Evolutionary conservation across 805 yeast genomes (phyloP), one percentile per base, ranked within the genome.

Genomic region (Jamesozyma hellenica): DNA sequence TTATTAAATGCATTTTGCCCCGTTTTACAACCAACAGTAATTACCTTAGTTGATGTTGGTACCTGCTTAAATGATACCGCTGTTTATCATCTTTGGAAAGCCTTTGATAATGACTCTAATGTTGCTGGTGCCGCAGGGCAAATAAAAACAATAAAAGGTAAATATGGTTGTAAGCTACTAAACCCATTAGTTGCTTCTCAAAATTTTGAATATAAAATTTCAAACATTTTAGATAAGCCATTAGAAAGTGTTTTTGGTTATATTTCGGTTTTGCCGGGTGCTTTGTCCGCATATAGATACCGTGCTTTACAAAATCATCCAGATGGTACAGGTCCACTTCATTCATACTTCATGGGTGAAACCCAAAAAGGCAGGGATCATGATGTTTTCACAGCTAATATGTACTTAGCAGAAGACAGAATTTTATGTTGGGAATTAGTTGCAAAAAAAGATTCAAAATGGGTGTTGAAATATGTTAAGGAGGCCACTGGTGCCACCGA

Each of bases 61-160:
- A 92, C 99, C 0, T 77, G 81, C 52, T 94, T 97, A n/a, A 87
- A 86, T 47, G 73, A 75, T 35, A 78, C 82, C 39, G 90, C 97
- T 0, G 68, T 90, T 19, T 94, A 92, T 55, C 92, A 90, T 51
- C 67, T 92, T 43, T 92, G 99, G 99, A 92, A 92, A 61, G 94
- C 96, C 0, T 92, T 92, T 61, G 98, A 92, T 60, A 73, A 78
- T 50, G 96, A 92, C 57, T 87, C 96, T 1, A 88, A 90, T 52
- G 95, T 92, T 39, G 99, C 96, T 0, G 99, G 99, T 46, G 98
- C 95, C 1, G 96, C 97, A 12, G 99, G 99, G 46, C 97, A 92
- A 61, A 88, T 92, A 56, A 82, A 82, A 46, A 86, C 97, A 0
- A 81, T 90, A 84, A 87, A 86, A 52, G 99, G 98, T 33, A 82